phyloP scores from a whole-genome alignment of 345 rosid species.

The Theobroma cacao region DNA sequence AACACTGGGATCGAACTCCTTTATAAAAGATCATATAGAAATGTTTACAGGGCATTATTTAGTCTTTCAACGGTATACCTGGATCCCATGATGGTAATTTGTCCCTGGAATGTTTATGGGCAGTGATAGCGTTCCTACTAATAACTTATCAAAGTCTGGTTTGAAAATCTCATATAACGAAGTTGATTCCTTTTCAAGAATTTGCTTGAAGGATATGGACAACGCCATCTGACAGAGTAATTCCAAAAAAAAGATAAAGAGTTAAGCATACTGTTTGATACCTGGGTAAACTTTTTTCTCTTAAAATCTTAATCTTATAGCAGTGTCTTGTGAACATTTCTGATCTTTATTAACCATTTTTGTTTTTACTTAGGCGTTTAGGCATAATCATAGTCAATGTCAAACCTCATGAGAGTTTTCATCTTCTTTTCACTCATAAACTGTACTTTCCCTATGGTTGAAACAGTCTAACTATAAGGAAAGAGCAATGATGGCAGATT shows the following conservation, averaged over 20 bases:
- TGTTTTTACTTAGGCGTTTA: too few species aligned
- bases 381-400: too few species aligned
- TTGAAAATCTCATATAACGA: constrained; percentile 37
- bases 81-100: constrained; percentile 61
- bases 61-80: constrained; percentile 34
- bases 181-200: constrained; percentile 43
- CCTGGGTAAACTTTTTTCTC: too few species aligned
- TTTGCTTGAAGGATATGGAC: constrained; percentile 50
- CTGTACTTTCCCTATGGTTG: neutral
- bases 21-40: neutral
- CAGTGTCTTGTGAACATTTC: neutral
- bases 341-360: too few species aligned
- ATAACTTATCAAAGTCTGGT: constrained; percentile 65
- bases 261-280: too few species aligned
- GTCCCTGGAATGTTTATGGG: constrained; percentile 82
- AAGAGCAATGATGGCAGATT: neutral
- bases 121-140: constrained; percentile 73
- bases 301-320: neutral
- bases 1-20: too few species aligned
- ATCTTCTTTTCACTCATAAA: neutral
- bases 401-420: too few species aligned
- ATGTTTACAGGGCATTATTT: neutral
- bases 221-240: constrained; percentile 59
- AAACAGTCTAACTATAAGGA: neutral
- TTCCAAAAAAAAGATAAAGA: neutral